Conservation (phyloP, 169 alveolate genomes). For the Plasmodium cynomolgi region DNA sequence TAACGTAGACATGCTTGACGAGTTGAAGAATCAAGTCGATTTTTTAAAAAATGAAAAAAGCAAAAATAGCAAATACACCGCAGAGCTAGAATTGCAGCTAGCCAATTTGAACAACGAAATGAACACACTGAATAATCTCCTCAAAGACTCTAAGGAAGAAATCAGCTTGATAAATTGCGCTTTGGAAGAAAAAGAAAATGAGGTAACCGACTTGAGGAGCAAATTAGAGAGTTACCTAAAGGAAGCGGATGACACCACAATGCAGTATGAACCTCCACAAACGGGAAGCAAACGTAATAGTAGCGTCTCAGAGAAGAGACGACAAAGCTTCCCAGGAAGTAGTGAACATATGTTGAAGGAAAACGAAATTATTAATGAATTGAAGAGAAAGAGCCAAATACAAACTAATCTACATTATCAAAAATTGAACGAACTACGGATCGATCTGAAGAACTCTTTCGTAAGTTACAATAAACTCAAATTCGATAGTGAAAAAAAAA, state of each 20-base stretch:
- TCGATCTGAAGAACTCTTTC: slow-evolving; percentile 44
- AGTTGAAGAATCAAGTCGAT: slow-evolving; percentile 22
- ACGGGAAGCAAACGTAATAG: neutral
- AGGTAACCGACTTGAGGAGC: neutral
- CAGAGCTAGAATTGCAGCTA: slow-evolving; percentile 49
- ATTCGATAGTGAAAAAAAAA: slow-evolving; percentile 57
- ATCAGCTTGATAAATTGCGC: neutral
- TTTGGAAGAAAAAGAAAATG: slow-evolving; percentile 43
- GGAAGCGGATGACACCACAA: neutral
- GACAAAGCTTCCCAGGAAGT: neutral
- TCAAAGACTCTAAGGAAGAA: slow-evolving; percentile 59
- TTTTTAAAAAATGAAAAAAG: slow-evolving; percentile 10
- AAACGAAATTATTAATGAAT: slow-evolving; percentile 2
- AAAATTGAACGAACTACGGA: slow-evolving; percentile 52
- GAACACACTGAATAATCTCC: slow-evolving; percentile 22
- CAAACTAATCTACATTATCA: slow-evolving; percentile 32
- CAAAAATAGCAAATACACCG: slow-evolving; percentile 13
- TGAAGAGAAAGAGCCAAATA: slow-evolving; percentile 3
- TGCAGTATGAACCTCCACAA: neutral
- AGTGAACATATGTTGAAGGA: neutral
- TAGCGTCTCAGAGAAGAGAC: neutral
- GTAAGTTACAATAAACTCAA: slow-evolving; percentile 50
- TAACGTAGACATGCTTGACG: slow-evolving; percentile 18
- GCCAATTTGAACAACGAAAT: slow-evolving; percentile 57
- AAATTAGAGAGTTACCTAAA: neutral